Conservation (phyloP, 768 basidiomycete genomes). For the Termitomyces sp. region DNA sequence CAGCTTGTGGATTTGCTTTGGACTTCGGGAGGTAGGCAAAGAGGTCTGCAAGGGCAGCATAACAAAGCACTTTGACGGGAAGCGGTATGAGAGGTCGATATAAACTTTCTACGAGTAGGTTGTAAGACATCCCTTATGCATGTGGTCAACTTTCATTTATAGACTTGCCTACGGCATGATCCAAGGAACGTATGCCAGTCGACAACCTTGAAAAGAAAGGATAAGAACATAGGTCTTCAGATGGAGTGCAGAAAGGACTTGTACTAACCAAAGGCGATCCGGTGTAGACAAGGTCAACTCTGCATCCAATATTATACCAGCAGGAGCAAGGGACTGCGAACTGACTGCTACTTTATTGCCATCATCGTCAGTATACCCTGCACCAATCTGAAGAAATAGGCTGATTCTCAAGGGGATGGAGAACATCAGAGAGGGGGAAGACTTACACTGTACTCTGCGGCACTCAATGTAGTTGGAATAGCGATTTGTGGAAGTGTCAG, state of each 20-base stretch:
- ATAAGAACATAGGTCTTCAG: constrained; percentile 3
- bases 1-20: constrained; percentile 49
- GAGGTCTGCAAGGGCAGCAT: constrained; percentile 62
- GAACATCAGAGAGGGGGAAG: not conserved
- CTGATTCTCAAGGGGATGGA: not conserved
- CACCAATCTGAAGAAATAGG: constrained; percentile 39
- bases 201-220: constrained; percentile 49
- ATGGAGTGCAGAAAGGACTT: not conserved
- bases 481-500: constrained; percentile 61
- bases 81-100: constrained; percentile 51
- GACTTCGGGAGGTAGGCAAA: constrained; percentile 68
- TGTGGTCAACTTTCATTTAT: not conserved
- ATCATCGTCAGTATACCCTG: constrained; percentile 66
- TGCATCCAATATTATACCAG: constrained; percentile 73
- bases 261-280: constrained; percentile 60
- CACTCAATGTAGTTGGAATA: constrained; percentile 78
- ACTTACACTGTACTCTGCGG: constrained; percentile 66
- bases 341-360: constrained; percentile 59
- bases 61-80: constrained; percentile 60
- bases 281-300: constrained; percentile 71
- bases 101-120: constrained; percentile 43
- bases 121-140: not conserved
- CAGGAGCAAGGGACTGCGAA: constrained; percentile 55
- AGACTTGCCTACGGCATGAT: constrained; percentile 66
- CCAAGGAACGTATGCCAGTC: constrained; percentile 72